Conservation (phyloP, 306 rosid genomes). For the Geum urbanum region DNA sequence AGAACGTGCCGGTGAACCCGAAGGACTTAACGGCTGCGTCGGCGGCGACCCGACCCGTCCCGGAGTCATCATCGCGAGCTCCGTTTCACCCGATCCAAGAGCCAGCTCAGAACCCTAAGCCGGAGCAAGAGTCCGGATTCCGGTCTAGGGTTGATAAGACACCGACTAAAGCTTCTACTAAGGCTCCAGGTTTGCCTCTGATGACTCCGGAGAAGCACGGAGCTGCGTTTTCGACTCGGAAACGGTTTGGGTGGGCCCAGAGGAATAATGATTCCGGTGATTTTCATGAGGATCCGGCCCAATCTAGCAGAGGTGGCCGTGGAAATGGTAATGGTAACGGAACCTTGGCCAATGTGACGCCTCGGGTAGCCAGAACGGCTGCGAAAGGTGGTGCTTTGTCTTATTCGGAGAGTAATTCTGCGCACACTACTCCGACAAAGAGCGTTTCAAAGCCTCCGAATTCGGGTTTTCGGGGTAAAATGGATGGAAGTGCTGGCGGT, state of each 20-base stretch:
- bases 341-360: slow-evolving; percentile 49
- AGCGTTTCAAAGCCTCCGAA: slow-evolving; percentile 71
- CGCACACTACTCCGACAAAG: slow-evolving; percentile 78
- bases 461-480: slow-evolving; percentile 56
- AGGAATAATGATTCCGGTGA: no score
- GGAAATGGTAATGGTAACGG: slow-evolving; percentile 45
- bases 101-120: no score
- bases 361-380: slow-evolving; percentile 42
- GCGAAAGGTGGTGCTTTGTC: slow-evolving; percentile 40
- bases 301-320: neutral
- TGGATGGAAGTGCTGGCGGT: slow-evolving; percentile 52
- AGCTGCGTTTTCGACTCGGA: no score
- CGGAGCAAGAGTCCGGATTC: no score
- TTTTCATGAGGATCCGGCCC: no score
- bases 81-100: no score
- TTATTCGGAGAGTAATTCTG: slow-evolving; percentile 68
- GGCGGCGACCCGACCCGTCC: no score
- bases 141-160: slow-evolving; percentile 47
- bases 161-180: slow-evolving; percentile 47
- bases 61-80: no score
- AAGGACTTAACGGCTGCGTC: slow-evolving; percentile 21
- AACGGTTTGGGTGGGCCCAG: no score
- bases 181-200: no score
- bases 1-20: slow-evolving; percentile 56
- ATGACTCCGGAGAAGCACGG: no score